These are phyloP conservation scores for Penicillium cosmopolitanum DNA, from an alignment of 495 filamentous ascomycete species.

Conservation along the genomic window DNA sequence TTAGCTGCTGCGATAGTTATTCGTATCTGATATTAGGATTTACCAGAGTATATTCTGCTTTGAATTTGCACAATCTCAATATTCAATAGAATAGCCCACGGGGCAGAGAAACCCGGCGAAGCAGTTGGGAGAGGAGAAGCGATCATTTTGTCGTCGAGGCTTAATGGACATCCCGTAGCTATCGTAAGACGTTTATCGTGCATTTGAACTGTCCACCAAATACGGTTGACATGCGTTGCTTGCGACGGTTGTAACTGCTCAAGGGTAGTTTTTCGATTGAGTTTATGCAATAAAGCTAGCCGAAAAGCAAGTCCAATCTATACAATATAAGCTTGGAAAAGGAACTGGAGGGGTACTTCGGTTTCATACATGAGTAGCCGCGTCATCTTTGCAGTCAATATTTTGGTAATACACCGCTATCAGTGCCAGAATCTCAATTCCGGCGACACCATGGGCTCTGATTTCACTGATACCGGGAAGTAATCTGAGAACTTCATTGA, in stretches of 20 bases:
- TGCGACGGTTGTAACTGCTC: slow-evolving; percentile 9
- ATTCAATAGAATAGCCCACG: slow-evolving; percentile 10
- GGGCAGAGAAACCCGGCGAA: slow-evolving; percentile 7
- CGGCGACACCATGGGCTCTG: slow-evolving; percentile 5
- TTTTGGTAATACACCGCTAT: slow-evolving; percentile 12
- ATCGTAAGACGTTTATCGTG: slow-evolving; percentile 12
- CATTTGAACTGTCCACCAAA: slow-evolving; percentile 16
- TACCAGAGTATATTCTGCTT: slow-evolving; percentile 12
- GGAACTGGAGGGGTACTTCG: background rate
- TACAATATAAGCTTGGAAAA: background rate
- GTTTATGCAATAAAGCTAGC: slow-evolving; percentile 2
- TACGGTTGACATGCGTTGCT: slow-evolving; percentile 8
- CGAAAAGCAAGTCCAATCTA: slow-evolving; percentile 10
- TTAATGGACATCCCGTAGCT: slow-evolving; percentile 3
- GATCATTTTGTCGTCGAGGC: slow-evolving; percentile 6
- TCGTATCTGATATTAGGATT: background rate
- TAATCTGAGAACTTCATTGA: background rate
- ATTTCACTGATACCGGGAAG: slow-evolving; percentile 2
- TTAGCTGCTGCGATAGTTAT: background rate
- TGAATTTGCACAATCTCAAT: slow-evolving; percentile 14
- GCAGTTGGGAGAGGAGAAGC: background rate
- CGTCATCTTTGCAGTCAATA: slow-evolving; percentile 9
- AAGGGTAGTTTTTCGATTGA: slow-evolving; percentile 3
- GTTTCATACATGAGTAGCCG: slow-evolving; percentile 6
- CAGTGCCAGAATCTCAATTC: slow-evolving; percentile 10